phyloP scores from a whole-genome alignment of 495 filamentous ascomycete genomes.

The Lasiosphaeria hispida region DNA sequence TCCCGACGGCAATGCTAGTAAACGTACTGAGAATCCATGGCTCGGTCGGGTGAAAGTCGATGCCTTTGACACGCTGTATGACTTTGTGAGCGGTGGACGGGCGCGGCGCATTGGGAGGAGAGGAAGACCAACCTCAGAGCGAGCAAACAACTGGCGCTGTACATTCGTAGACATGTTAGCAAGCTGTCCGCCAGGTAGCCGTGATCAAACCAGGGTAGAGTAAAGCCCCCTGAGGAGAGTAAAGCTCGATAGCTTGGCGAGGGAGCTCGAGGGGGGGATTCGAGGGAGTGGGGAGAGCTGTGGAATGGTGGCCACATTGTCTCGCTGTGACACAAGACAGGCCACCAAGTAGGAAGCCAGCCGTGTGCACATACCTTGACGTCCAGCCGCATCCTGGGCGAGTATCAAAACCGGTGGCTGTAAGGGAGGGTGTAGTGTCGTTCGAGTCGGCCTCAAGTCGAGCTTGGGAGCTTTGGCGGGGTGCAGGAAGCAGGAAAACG shows the following conservation, averaged over 20 bases:
- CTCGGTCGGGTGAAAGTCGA: constrained; percentile 95
- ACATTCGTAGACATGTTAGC: constrained; percentile 29
- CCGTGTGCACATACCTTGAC: constrained; percentile 68
- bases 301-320: constrained; percentile 17
- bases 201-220: too few relatives aligned
- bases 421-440: background rate
- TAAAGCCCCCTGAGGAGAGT: background rate
- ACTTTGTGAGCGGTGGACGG: background rate
- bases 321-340: constrained; percentile 14
- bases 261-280: too few relatives aligned
- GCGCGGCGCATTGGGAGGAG: constrained; percentile 61
- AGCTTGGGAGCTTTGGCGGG: constrained; percentile 29
- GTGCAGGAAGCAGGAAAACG: constrained; percentile 12
- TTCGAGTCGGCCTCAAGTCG: constrained; percentile 18
- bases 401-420: background rate
- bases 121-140: constrained; percentile 53
- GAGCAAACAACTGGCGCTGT: constrained; percentile 40
- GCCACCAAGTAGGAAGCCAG: background rate
- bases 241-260: too few relatives aligned
- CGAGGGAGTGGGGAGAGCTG: background rate
- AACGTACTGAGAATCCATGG: constrained; percentile 84
- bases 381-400: constrained; percentile 77
- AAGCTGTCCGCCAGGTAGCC: background rate
- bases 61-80: constrained; percentile 92
- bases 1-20: background rate